Percentiles rank a stretch among this genome's conserved stretches.
phyloP scores from a whole-genome alignment of 768 basidiomycete genomes.

The Paxillus involutus region DNA sequence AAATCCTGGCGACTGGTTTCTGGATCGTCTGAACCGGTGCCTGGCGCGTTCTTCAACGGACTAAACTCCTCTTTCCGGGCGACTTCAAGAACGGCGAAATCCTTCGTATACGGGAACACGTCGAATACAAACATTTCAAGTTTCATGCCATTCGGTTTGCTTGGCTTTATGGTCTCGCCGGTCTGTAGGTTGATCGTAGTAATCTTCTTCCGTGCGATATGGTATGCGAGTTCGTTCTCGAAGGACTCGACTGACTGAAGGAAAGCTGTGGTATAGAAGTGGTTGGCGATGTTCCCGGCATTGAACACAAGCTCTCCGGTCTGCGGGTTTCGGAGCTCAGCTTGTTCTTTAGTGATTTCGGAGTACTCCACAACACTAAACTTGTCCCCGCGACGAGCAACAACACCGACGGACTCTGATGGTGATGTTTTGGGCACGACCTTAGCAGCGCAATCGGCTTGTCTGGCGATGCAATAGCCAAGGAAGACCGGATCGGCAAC shows the following conservation, averaged over 20 bases:
- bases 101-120: conserved; percentile 89
- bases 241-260: conserved; percentile 76
- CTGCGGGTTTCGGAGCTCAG: conserved; percentile 67
- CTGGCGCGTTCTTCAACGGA: conserved; percentile 96
- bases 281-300: conserved; percentile 97
- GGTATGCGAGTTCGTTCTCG: conserved; percentile 90
- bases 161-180: conserved; percentile 74
- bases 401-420: conserved; percentile 92
- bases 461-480: conserved; percentile 87
- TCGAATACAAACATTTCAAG: conserved; percentile 99
- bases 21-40: conserved; percentile 86
- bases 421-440: conserved; percentile 90
- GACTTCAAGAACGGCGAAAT: conserved; percentile 87
- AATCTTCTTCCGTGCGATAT: conserved; percentile 98
- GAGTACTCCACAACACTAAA: conserved; percentile 97
- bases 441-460: conserved; percentile 91
- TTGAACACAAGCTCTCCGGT: conserved; percentile 85
- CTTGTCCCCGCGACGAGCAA: conserved; percentile 80
- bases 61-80: conserved; percentile 89
- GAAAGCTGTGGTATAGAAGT: conserved; percentile 92
- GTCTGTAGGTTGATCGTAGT: conserved; percentile 70
- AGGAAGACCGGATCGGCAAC: conserved; percentile 98
- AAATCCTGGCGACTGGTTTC: conserved; percentile 89
- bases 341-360: conserved; percentile 87
- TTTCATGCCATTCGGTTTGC: conserved; percentile 97